A percentile compares a stretch with the other conserved stretches of the same genome.
These are phyloP conservation scores for Artemisia argyi DNA, from an alignment of 129 eudicot species.

Conservation along the genomic window DNA sequence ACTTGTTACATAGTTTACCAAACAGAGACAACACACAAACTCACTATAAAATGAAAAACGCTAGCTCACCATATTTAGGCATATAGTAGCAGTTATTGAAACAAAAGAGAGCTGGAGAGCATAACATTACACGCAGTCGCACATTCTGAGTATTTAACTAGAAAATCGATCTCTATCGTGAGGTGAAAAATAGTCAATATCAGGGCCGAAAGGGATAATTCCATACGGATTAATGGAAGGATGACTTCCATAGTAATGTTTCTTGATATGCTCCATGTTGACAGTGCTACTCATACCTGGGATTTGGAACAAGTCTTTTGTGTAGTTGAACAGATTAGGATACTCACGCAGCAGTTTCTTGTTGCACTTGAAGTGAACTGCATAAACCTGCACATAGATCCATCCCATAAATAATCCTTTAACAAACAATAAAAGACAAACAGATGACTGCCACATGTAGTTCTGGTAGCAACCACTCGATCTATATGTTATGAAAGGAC, in stretches of 20 bases:
- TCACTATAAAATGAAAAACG: neutral
- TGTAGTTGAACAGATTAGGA: slow-evolving; percentile 73
- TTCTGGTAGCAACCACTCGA: too few relatives aligned
- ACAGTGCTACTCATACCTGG: slow-evolving; percentile 52
- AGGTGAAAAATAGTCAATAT: slow-evolving; percentile 66
- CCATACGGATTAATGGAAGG: slow-evolving; percentile 81
- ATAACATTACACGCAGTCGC: neutral
- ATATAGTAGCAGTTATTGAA: slow-evolving; percentile 3
- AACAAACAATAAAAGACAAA: too few relatives aligned
- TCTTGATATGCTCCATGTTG: slow-evolving; percentile 86
- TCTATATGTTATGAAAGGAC: slow-evolving; percentile 49
- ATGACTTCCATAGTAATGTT: slow-evolving; percentile 87
- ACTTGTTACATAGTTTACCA: neutral
- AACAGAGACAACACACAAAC: slow-evolving; percentile 8
- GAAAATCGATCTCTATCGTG: slow-evolving; percentile 68
- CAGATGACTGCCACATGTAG: too few relatives aligned
- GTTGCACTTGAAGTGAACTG: slow-evolving; percentile 94
- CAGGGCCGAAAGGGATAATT: slow-evolving; percentile 74
- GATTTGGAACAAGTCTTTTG: slow-evolving; percentile 79
- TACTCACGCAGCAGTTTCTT: slow-evolving; percentile 72
- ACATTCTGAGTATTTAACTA: slow-evolving; percentile 9
- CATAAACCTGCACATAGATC: slow-evolving; percentile 60
- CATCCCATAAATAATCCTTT: neutral
- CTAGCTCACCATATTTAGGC: neutral
- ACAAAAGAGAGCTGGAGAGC: slow-evolving; percentile 12